Evolutionary conservation across 306 rosid species (phyloP), one percentile per base, ranked within the genome.

Genomic region (Sicyos edulis): DNA sequence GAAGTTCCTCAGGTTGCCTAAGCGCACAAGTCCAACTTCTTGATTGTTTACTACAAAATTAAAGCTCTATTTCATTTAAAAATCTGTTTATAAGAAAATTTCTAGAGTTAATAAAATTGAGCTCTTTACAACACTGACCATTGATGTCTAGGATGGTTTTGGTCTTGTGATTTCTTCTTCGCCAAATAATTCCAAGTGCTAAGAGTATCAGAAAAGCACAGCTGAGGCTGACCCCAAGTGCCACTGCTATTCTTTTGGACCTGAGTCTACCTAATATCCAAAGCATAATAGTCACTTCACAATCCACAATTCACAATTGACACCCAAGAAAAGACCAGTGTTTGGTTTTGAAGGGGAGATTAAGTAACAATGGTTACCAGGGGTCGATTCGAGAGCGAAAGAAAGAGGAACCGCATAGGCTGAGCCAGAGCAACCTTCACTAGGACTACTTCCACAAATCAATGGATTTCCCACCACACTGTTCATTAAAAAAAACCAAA

Each of bases 381-480:
- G 52, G 71, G 95, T 79, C 14, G 93, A 74, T 70, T 80, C 77
- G 34, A 87, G 82, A 15, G 93, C 78, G 40, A 88, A 78, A 47
- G 97, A 77, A 78, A 83, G 77, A 42, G 96, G 92, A 64, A 86
- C 72, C 7, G 84, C 80, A 24, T 85, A 80, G 40, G 79, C 75
- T 54, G 90, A 64, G 73, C 90, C 95, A 78, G 96, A 87, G 84
- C 98, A 93, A 76, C 95, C 91, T 70, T 93, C 89, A 66, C 58
- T 72, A 55, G 95, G 76, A 73, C 77, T 82, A 69, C 88, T 90
- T 79, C 85, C 83, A 86, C 98, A 93, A 75, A 93, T 74, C 78
- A 88, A 68, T 15, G 98, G 96, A 77, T 93, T 93, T 61, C 98
- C 98, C 80, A 82, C 89, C 77, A 90, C 82, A 81, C 97, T 90